Conservation (phyloP, 2,329 filamentous ascomycete genomes). For the Diaporthe capsici region DNA sequence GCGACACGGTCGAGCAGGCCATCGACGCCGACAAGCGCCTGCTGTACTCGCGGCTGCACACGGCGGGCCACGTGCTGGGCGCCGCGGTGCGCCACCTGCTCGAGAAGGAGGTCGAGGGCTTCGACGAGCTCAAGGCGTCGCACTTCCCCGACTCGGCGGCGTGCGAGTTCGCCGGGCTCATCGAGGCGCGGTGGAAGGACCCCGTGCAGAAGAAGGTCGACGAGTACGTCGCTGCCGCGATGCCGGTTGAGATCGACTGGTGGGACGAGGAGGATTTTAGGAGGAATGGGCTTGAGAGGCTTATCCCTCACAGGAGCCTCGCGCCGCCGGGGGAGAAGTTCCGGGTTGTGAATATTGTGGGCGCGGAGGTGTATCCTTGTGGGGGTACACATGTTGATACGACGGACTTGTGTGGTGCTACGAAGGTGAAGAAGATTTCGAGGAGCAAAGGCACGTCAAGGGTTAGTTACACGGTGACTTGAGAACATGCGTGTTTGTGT, state of each 20-base stretch:
- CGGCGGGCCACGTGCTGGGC: slow-evolving; percentile 80
- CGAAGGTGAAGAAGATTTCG: slow-evolving; percentile 76
- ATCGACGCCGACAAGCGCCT: slow-evolving; percentile 73
- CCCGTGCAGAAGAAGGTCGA: slow-evolving; percentile 74
- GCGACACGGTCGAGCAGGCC: slow-evolving; percentile 64
- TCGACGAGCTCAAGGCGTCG: slow-evolving; percentile 78
- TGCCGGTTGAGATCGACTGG: slow-evolving; percentile 69
- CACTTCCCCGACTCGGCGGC: slow-evolving; percentile 78
- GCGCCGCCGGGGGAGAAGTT: slow-evolving; percentile 68
- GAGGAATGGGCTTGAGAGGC: slow-evolving; percentile 65
- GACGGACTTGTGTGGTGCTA: slow-evolving; percentile 71
- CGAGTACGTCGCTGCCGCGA: slow-evolving; percentile 66
- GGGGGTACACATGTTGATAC: slow-evolving; percentile 80
- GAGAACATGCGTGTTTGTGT: not conserved
- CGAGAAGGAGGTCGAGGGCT: slow-evolving; percentile 63
- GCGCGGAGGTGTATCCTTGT: slow-evolving; percentile 79
- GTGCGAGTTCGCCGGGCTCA: slow-evolving; percentile 77
- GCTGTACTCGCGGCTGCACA: slow-evolving; percentile 78
- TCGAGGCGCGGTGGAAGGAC: slow-evolving; percentile 74
- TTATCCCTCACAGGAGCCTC: slow-evolving; percentile 65
- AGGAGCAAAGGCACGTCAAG: slow-evolving; percentile 74
- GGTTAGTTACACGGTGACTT: slow-evolving; percentile 60
- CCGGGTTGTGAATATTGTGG: slow-evolving; percentile 78
- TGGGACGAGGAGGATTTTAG: slow-evolving; percentile 70
- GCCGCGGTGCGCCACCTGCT: slow-evolving; percentile 74